Percentiles rank a stretch among this genome's conserved stretches.
Evolutionary conservation across 2,329 filamentous ascomycete genomes (phyloP).

Genomic region (Pseudogymnoascus pannorum): DNA sequence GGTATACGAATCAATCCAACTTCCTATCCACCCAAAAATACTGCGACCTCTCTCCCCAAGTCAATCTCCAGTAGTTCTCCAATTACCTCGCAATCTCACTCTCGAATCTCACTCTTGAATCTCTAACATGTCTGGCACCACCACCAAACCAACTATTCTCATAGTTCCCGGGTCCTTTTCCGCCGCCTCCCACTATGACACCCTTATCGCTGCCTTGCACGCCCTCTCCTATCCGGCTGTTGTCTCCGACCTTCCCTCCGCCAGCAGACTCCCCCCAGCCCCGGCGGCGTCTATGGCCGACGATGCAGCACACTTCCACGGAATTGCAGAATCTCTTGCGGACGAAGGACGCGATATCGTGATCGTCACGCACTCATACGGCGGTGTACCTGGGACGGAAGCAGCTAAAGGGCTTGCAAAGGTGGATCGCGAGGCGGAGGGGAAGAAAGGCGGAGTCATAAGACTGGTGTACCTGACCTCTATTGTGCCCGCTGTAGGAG

Average conservation of each 20-base stretch:
- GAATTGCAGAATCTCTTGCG: conserved; percentile 30
- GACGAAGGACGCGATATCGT: conserved; percentile 33
- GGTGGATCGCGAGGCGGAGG: conserved; percentile 27
- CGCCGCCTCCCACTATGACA: conserved; percentile 17
- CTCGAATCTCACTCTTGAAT: background rate
- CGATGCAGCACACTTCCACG: conserved; percentile 29
- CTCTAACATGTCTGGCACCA: background rate
- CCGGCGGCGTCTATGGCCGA: conserved; percentile 26
- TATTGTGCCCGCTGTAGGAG: conserved; percentile 17
- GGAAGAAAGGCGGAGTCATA: conserved; percentile 31
- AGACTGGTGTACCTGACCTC: conserved; percentile 18
- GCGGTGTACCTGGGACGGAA: conserved; percentile 30
- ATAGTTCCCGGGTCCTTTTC: conserved; percentile 24
- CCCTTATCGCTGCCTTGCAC: conserved; percentile 15
- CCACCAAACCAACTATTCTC: conserved; percentile 21
- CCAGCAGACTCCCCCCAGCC: conserved; percentile 15
- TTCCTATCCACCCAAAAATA: background rate
- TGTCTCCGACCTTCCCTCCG: conserved; percentile 16
- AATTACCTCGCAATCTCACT: background rate
- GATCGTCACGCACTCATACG: conserved; percentile 35
- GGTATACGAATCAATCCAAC: background rate
- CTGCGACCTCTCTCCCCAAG: background rate
- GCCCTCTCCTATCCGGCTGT: conserved; percentile 15
- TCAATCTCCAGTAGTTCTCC: background rate
- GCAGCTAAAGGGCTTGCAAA: conserved; percentile 31